Percentiles rank a stretch among this genome's conserved stretches.
Evolutionary conservation across 2,329 filamentous ascomycete species (phyloP).

Genomic region (Ilyonectria sp.): DNA sequence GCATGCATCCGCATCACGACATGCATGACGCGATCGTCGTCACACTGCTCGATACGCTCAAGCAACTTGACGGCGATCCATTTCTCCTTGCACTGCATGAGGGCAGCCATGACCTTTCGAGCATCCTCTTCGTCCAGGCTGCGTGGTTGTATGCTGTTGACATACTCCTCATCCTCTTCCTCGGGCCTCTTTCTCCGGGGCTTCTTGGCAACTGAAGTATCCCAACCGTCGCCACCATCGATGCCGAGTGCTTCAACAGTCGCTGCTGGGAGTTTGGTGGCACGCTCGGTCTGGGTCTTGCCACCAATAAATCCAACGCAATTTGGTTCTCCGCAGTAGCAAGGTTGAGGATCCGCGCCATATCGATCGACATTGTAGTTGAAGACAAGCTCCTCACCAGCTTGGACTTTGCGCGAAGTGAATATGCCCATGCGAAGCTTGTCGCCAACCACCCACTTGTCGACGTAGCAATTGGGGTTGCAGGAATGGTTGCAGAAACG

Average conservation of each 20-base stretch:
- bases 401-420: constrained; percentile 85
- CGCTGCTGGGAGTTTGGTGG: constrained; percentile 89
- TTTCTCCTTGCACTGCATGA: constrained; percentile 99
- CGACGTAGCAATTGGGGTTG: constrained; percentile 98
- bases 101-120: constrained; percentile 94
- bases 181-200: constrained; percentile 91
- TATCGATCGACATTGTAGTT: constrained; percentile 99
- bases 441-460: constrained; percentile 98
- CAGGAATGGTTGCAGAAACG: constrained; percentile 99
- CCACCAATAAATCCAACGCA: constrained; percentile 97
- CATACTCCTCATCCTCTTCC: constrained; percentile 96
- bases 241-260: constrained; percentile 97
- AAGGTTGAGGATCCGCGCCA: constrained; percentile 95
- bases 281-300: constrained; percentile 96
- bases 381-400: constrained; percentile 96
- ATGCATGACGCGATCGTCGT: constrained; percentile 89
- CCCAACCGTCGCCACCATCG: constrained; percentile 93
- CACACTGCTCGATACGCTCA: constrained; percentile 86
- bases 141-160: constrained; percentile 88
- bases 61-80: constrained; percentile 98
- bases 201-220: constrained; percentile 89
- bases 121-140: constrained; percentile 86
- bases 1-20: constrained; percentile 96
- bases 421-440: constrained; percentile 99
- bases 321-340: constrained; percentile 95